Conservation (phyloP, 805 yeast species). For the Pichia insulana region DNA sequence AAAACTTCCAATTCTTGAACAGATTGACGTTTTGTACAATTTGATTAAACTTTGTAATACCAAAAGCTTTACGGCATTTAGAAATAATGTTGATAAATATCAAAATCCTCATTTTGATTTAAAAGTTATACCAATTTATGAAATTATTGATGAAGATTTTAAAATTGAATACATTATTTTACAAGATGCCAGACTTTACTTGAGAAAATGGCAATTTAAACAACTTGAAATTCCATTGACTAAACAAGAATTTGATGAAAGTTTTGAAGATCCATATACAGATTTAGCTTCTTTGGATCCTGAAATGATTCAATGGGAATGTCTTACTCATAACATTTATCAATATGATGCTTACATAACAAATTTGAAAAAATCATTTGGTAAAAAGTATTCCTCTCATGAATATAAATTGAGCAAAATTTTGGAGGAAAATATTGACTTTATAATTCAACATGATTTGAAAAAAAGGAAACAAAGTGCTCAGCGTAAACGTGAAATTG, state of each 20-base stretch:
- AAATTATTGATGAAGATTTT: slow-evolving; percentile 9
- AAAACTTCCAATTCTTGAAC: slow-evolving; percentile 33
- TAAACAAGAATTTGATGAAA: slow-evolving; percentile 22
- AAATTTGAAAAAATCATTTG: slow-evolving; percentile 26
- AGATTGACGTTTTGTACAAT: slow-evolving; percentile 39
- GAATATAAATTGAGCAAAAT: slow-evolving; percentile 25
- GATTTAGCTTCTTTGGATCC: slow-evolving; percentile 28
- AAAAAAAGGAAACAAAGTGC: slow-evolving; percentile 45
- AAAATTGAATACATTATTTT: slow-evolving; percentile 30
- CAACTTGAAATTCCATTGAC: slow-evolving; percentile 29
- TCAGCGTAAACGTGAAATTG: slow-evolving; percentile 52
- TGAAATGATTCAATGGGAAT: slow-evolving; percentile 27
- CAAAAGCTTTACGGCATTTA: slow-evolving; percentile 36
- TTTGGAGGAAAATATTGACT: slow-evolving; percentile 27
- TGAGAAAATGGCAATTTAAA: slow-evolving; percentile 26
- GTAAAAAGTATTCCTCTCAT: slow-evolving; percentile 18
- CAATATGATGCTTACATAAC: slow-evolving; percentile 31
- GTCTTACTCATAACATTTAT: slow-evolving; percentile 37
- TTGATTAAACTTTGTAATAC: slow-evolving; percentile 32
- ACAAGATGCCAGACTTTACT: slow-evolving; percentile 47
- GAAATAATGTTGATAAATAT: slow-evolving; percentile 38
- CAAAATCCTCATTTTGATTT: slow-evolving; percentile 21
- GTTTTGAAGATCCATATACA: slow-evolving; percentile 14
- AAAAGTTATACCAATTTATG: slow-evolving; percentile 18
- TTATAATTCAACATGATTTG: slow-evolving; percentile 36